Conservation (phyloP, 2,329 filamentous ascomycete species). For the Pseudocercospora fuligena region DNA sequence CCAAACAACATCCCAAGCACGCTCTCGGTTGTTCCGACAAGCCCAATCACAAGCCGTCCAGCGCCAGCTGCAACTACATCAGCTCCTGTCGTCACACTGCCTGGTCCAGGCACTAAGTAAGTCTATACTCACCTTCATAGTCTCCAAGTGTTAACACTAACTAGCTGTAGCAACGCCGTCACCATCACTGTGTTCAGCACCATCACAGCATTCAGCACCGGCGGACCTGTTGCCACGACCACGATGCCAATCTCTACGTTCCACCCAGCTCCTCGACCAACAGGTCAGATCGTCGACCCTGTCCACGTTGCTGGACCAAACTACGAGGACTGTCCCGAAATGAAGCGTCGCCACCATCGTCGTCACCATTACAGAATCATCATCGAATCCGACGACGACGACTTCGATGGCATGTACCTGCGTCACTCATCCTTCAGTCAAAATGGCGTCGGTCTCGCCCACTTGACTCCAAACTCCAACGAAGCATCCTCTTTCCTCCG, state of each 20-base stretch:
- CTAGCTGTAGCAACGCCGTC: not conserved
- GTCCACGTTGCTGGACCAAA: not conserved
- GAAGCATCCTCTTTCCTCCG: not conserved
- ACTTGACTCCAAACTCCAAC: not conserved
- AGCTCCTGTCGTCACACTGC: not conserved
- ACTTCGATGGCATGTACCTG: conserved; percentile 3
- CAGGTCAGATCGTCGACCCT: not conserved
- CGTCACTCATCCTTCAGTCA: not conserved
- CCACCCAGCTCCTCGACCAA: not conserved
- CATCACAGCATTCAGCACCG: not conserved
- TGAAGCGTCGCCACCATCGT: not conserved
- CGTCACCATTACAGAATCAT: conserved; percentile 5
- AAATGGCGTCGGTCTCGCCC: not conserved
- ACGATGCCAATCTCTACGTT: not conserved
- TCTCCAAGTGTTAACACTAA: not conserved
- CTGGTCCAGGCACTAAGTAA: conserved; percentile 15
- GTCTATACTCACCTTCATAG: not conserved
- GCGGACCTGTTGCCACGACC: not conserved
- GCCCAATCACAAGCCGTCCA: conserved; percentile 4
- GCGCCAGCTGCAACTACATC: conserved; percentile 27
- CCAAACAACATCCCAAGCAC: conserved; percentile 9
- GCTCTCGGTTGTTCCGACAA: conserved; percentile 12
- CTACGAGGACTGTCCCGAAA: not conserved
- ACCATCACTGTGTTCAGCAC: not conserved
- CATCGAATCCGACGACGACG: not conserved